phyloP scores from a whole-genome alignment of 1,139 yeast genomes.

The Suhomyces panamericanus region DNA sequence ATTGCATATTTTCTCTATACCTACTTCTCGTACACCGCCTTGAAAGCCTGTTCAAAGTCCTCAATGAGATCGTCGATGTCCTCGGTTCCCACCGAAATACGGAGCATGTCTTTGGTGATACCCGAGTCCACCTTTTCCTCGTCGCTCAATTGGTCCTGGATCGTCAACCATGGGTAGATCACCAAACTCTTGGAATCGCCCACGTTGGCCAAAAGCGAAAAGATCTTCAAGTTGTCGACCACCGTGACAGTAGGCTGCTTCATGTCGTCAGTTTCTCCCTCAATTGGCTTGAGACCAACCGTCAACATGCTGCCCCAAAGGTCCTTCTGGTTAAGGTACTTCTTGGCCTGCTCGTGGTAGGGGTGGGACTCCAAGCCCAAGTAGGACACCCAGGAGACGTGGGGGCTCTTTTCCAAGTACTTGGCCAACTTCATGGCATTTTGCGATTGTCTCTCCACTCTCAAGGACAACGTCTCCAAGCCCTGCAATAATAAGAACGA shows the following conservation, averaged over 20 bases:
- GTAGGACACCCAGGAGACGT: conserved; percentile 87
- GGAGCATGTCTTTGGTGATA: conserved; percentile 81
- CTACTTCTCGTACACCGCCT: conserved; percentile 38
- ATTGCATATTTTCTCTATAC: not conserved
- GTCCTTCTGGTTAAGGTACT: conserved; percentile 61
- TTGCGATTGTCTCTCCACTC: conserved; percentile 82
- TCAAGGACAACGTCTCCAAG: conserved; percentile 72
- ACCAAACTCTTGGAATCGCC: conserved; percentile 95
- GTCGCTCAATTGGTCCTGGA: conserved; percentile 85
- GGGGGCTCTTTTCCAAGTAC: conserved; percentile 42
- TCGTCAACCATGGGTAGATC: conserved; percentile 92
- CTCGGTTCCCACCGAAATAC: conserved; percentile 83
- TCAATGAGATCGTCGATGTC: conserved; percentile 83
- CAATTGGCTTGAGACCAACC: conserved; percentile 79
- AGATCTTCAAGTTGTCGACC: conserved; percentile 56
- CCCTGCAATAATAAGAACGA: conserved; percentile 87
- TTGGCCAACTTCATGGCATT: not conserved
- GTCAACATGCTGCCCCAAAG: conserved; percentile 87
- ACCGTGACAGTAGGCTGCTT: conserved; percentile 45
- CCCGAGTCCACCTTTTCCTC: conserved; percentile 82
- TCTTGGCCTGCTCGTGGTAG: conserved; percentile 49
- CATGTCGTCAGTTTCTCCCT: conserved; percentile 70
- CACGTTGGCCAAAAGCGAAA: conserved; percentile 87
- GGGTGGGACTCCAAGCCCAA: conserved; percentile 86
- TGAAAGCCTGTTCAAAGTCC: conserved; percentile 82